Evolutionary conservation across 2,329 filamentous ascomycete species (phyloP), one percentile per base, ranked within the genome.

Genomic region (Pseudogymnoascus sp.): DNA sequence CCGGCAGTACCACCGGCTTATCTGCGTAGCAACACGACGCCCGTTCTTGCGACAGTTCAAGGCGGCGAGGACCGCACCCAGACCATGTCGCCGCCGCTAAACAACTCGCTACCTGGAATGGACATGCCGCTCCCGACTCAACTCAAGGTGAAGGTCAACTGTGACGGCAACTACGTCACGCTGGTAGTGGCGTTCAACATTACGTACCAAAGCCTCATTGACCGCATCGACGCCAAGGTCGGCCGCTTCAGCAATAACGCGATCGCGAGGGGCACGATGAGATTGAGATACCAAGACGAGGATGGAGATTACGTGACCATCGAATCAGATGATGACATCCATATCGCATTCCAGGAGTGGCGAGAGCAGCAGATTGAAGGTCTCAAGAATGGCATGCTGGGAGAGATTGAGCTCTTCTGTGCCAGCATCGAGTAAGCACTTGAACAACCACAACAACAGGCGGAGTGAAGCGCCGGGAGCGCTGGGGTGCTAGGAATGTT

Each of bases 161-260:
- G 91, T 72, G 91, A 95, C 64, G 89, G 89, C 55, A 95, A 93
- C 72, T 96, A 96, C 69, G 89, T 97, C 64, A 97, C 93, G 0
- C 82, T 99, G n/a, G 93, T 99, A 9, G 96, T 96, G 43, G 90
- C 91, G 33, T 96, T 91, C 76, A 96, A 96, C 73, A 97, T 97
- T 70, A 89, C 91, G 41, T 97, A 96, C 76, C 91, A 95, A 68
- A 95, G 91, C 23, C 81, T 99, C 62, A 92, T 95, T 67, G 95
- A 97, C 73, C 89, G 95, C 9, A 97, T 99, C 69, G 95, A 99
- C 72, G 91, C 92, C 28, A 99, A 99, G 75, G 84, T 99, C 63
- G 89, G 89, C 64, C 87, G 91, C 62, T 93, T 93, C 69, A 96
- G 91, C 18, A 88, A 83, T 69, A 89, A 90, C 72, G 93, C 89